Conservation (phyloP, 106 monocot species). For the Triglochin maritima region DNA sequence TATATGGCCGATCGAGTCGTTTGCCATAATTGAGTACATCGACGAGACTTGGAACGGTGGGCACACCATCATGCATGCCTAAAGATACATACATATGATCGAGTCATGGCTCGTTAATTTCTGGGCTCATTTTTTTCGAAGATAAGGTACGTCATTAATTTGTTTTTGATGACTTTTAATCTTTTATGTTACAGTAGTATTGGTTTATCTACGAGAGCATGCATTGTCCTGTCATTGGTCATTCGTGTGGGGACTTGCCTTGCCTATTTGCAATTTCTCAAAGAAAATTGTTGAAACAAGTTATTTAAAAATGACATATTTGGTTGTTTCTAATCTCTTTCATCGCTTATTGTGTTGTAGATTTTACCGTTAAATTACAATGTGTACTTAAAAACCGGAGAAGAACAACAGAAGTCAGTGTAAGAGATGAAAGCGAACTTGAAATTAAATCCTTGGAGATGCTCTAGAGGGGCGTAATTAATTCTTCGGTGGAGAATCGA, state of each 20-base stretch:
- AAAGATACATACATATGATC: not conserved
- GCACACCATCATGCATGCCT: not conserved
- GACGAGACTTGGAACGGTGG: conserved; percentile 9
- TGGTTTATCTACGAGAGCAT: too few relatives aligned
- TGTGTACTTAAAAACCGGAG: conserved; percentile 1
- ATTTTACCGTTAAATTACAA: not conserved
- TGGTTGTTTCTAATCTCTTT: not conserved
- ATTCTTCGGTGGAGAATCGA: conserved; percentile 31
- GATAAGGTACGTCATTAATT: conserved; percentile 18
- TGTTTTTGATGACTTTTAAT: too few relatives aligned
- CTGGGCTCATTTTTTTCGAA: not conserved
- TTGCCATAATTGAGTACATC: conserved; percentile 12
- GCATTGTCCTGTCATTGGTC: too few relatives aligned
- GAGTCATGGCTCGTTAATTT: not conserved
- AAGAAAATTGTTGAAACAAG: too few relatives aligned
- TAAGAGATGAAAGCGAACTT: conserved; percentile 1
- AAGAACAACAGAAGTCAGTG: conserved; percentile 8
- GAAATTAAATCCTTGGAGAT: not conserved
- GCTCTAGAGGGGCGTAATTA: conserved; percentile 16
- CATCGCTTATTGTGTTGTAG: not conserved
- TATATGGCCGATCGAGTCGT: not conserved
- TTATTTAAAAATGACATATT: too few relatives aligned
- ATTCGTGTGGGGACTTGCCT: too few relatives aligned
- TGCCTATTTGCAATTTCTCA: too few relatives aligned
- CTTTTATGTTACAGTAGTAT: too few relatives aligned